phyloP scores from a whole-genome alignment of 805 yeast genomes.

The Candida boleticola region DNA sequence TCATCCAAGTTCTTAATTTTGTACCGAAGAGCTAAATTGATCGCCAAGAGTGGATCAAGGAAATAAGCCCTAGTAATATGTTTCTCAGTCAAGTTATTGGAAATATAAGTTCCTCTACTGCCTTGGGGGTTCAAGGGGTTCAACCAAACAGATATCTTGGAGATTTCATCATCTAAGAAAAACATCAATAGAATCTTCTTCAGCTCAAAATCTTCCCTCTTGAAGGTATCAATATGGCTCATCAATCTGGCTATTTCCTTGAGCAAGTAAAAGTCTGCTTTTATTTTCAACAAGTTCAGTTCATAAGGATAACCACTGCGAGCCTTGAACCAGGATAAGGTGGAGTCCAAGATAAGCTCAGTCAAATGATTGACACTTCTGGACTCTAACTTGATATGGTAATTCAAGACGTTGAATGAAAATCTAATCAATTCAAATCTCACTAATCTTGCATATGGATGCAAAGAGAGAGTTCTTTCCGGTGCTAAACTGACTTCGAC shows the following conservation, averaged over 20 bases:
- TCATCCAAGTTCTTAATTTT: slow-evolving; percentile 40
- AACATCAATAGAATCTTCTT: slow-evolving; percentile 56
- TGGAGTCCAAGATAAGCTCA: slow-evolving; percentile 57
- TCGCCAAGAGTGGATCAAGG: slow-evolving; percentile 70
- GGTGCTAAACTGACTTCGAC: slow-evolving; percentile 43
- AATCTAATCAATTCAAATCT: slow-evolving; percentile 74
- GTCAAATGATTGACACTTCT: slow-evolving; percentile 46
- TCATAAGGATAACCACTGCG: slow-evolving; percentile 78
- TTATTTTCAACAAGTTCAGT: slow-evolving; percentile 67
- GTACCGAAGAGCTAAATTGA: slow-evolving; percentile 63
- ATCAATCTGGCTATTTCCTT: slow-evolving; percentile 45
- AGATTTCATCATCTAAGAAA: slow-evolving; percentile 75
- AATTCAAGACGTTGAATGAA: slow-evolving; percentile 60
- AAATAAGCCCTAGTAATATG: slow-evolving; percentile 57
- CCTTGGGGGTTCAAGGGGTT: slow-evolving; percentile 52
- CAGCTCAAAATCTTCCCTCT: slow-evolving; percentile 30
- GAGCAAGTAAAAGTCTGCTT: slow-evolving; percentile 63
- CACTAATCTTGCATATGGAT: slow-evolving; percentile 74
- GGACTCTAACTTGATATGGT: slow-evolving; percentile 51
- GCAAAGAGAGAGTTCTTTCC: slow-evolving; percentile 61
- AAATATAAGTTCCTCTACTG: slow-evolving; percentile 34
- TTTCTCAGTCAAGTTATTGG: slow-evolving; percentile 32
- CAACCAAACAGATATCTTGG: slow-evolving; percentile 74
- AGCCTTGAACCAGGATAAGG: slow-evolving; percentile 74
- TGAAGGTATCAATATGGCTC: slow-evolving; percentile 19